Evolutionary conservation across 345 rosid genomes (phyloP), one percentile per base, ranked within the genome.

Genomic region (Citrus maxima): DNA sequence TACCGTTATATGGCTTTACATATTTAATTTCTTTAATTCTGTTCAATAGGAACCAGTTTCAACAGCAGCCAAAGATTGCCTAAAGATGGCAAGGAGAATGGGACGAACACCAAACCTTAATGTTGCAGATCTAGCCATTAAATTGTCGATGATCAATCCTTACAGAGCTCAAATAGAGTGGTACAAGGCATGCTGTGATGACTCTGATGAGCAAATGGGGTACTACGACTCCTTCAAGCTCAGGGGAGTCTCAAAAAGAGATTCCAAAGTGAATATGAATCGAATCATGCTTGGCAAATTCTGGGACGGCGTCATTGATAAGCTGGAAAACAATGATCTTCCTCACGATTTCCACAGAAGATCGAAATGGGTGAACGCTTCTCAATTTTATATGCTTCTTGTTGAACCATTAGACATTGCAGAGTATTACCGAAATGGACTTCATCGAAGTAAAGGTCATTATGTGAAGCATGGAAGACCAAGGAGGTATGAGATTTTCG

Each of bases 371-470:
- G 86, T 91, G 2, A 79, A 90, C 37, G 84, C 87, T n/a, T 80
- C 97, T 1, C 90, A 89, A 18, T 88, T 77, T 77, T 96, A 96
- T 10, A 87, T 81, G 82, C 95, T 96, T 38, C 88, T 92, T 7
- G 87, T 88, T 2, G 93, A 96, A 81, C 98, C 94, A 68, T 77
- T 94, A 37, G 99, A 96, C 75, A 93, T 96, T 3, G 95, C 98
- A 0, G 76, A 78, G 18, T 94, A 92, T 74, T 93, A 96, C 71
- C 82, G 86, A 16, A 46, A 46, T 7, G 88, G 79, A 6, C 60
- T 1, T 75, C 84, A 85, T 77, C 77, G 1, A 0, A 40, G 2
- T 7, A 84, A 63, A 38, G 87, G 86, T 1, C 94, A 91, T 77
- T 96, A 96, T 85, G 73, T 84, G 12, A 64, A 71, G 71, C 71